Evolutionary conservation across 495 filamentous ascomycete species (phyloP).

Genomic region (Penicillium cinerascens): DNA sequence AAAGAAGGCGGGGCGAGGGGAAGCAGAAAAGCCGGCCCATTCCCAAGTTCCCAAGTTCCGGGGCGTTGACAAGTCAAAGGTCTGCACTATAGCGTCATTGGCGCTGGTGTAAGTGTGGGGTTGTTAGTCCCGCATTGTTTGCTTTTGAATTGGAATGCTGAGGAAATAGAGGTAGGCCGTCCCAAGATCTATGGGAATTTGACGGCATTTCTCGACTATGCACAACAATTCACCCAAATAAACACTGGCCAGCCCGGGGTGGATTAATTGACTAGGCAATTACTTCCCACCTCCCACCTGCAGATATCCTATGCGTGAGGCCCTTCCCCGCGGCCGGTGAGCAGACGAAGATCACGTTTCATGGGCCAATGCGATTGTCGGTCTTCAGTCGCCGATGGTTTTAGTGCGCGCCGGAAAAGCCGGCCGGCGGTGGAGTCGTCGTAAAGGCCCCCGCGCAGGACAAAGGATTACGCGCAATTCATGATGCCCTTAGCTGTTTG

Average conservation of each 20-base stretch:
- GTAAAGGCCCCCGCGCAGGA: neutral
- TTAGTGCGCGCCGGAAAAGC: neutral
- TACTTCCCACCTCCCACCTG: neutral
- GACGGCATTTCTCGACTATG: neutral
- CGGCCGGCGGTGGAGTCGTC: no score
- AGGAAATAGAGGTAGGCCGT: neutral
- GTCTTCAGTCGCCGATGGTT: neutral
- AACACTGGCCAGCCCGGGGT: neutral
- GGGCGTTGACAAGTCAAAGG: neutral
- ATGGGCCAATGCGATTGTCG: neutral
- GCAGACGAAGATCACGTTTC: neutral
- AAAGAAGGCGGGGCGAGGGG: conserved; percentile 11
- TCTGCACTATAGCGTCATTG: conserved; percentile 17
- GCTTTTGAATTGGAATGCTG: neutral
- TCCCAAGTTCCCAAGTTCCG: neutral
- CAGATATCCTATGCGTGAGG: no score
- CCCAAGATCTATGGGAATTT: neutral
- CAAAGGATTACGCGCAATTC: no score
- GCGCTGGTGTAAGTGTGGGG: conserved; percentile 7
- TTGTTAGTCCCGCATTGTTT: neutral
- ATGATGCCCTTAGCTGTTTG: no score
- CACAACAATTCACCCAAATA: neutral
- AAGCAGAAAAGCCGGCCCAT: neutral
- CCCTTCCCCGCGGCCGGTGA: neutral
- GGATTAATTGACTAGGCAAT: neutral